Conservation (phyloP, 2,329 filamentous ascomycete species). For the Didymella segeticola region DNA sequence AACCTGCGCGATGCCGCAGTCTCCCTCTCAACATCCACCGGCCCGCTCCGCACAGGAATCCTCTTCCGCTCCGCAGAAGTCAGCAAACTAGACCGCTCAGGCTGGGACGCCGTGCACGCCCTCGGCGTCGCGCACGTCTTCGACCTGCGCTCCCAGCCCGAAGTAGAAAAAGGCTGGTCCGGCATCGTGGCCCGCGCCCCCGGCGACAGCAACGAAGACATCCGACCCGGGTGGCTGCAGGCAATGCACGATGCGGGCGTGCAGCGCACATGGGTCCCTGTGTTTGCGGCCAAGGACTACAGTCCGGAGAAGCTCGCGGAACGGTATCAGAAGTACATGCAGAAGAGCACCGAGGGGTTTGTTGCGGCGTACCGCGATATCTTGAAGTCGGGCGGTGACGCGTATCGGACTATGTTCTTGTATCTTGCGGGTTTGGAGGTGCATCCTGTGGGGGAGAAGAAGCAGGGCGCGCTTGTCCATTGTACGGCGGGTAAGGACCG, state of each 20-base stretch:
- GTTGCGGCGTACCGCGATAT: constrained; percentile 69
- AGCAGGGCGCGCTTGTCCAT: constrained; percentile 68
- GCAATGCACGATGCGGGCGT: constrained; percentile 48
- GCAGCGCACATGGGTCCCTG: constrained; percentile 66
- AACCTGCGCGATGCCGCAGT: constrained; percentile 47
- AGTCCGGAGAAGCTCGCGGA: constrained; percentile 67
- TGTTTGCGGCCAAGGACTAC: constrained; percentile 69
- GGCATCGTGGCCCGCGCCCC: constrained; percentile 36
- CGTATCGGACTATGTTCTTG: constrained; percentile 65
- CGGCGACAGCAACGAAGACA: constrained; percentile 22
- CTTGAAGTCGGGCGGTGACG: constrained; percentile 59
- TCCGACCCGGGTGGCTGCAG: constrained; percentile 27
- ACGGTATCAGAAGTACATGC: constrained; percentile 67
- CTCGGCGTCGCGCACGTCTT: constrained; percentile 71
- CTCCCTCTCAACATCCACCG: constrained; percentile 36
- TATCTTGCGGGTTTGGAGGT: constrained; percentile 58
- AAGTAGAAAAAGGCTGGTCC: constrained; percentile 58
- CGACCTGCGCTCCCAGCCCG: constrained; percentile 69
- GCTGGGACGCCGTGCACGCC: constrained; percentile 36
- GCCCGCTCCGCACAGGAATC: constrained; percentile 58
- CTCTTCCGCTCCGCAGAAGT: constrained; percentile 75
- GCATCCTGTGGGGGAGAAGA: not conserved
- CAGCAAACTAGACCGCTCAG: constrained; percentile 26
- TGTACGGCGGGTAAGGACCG: constrained; percentile 81
- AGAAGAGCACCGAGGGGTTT: constrained; percentile 65